Percentiles rank a stretch among this genome's conserved stretches.
These are phyloP conservation scores for Flaveria brownii DNA, from an alignment of 129 eudicot genomes.

Conservation along the genomic window DNA sequence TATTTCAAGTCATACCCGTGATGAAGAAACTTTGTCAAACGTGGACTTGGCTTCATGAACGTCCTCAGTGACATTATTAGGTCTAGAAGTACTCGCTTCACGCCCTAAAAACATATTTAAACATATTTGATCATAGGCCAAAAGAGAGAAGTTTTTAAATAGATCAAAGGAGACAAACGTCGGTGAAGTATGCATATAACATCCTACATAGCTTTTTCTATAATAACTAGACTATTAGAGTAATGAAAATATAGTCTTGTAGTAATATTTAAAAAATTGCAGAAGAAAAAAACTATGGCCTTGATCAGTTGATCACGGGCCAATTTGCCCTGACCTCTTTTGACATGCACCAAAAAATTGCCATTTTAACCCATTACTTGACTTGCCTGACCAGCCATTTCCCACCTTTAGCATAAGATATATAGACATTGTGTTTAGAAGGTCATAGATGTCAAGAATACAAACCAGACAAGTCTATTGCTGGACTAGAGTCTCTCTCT, in stretches of 20 bases:
- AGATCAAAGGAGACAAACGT: not conserved
- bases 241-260: not conserved
- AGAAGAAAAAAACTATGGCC: not conserved
- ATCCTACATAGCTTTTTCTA: not conserved
- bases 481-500: constrained; percentile 43
- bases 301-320: constrained; percentile 1
- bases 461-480: constrained; percentile 39
- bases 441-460: constrained; percentile 15
- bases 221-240: not conserved
- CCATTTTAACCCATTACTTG: constrained; percentile 6
- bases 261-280: not conserved
- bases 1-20: constrained; percentile 47
- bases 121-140: not conserved
- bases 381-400: constrained; percentile 8
- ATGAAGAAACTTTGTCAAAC: constrained; percentile 39
- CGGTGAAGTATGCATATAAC: not conserved
- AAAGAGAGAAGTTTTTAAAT: not conserved
- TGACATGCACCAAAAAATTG: not conserved
- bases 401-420: not conserved
- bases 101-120: constrained; percentile 42
- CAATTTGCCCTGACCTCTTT: not conserved
- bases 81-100: constrained; percentile 47
- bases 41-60: constrained; percentile 51
- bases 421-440: not conserved
- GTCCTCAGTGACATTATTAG: constrained; percentile 42